Conservation (phyloP, 1,284 basidiomycete species). For the Sphagnurus paluster region DNA sequence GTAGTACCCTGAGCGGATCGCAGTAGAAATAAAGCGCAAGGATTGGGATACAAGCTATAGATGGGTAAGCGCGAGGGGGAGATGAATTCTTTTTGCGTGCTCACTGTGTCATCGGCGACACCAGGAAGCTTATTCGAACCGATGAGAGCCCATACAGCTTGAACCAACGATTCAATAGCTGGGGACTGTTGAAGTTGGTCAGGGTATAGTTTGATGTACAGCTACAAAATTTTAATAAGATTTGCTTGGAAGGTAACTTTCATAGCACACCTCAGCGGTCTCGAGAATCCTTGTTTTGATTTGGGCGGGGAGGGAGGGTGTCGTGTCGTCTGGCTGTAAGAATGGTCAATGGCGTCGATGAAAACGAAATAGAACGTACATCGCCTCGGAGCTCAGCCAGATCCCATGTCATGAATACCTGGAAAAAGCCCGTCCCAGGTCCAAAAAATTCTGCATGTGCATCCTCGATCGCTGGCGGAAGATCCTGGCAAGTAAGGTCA, state of each 20-base stretch:
- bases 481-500: constrained; percentile 93
- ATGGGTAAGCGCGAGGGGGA: neutral
- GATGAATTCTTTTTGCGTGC: constrained; percentile 23
- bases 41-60: constrained; percentile 88
- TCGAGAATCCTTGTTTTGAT: constrained; percentile 92
- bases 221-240: constrained; percentile 39
- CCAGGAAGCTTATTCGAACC: constrained; percentile 70
- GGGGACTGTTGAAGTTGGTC: constrained; percentile 76
- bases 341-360: constrained; percentile 6
- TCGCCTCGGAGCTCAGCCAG: constrained; percentile 68
- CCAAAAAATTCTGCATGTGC: constrained; percentile 82
- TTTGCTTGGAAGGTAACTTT: neutral
- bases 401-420: constrained; percentile 81
- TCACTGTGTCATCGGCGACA: constrained; percentile 79
- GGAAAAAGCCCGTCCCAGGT: constrained; percentile 67
- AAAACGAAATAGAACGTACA: constrained; percentile 44
- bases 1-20: constrained; percentile 86
- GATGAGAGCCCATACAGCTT: constrained; percentile 90
- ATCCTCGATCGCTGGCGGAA: constrained; percentile 95
- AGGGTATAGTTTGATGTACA: constrained; percentile 90
- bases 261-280: constrained; percentile 68
- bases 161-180: constrained; percentile 82
- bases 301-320: constrained; percentile 81
- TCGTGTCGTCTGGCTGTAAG: constrained; percentile 76
- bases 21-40: constrained; percentile 89